A percentile compares a stretch with the other conserved stretches of the same genome.
These are phyloP conservation scores for Colletotrichum tofieldiae DNA, from an alignment of 2,329 filamentous ascomycete species.

Conservation along the genomic window DNA sequence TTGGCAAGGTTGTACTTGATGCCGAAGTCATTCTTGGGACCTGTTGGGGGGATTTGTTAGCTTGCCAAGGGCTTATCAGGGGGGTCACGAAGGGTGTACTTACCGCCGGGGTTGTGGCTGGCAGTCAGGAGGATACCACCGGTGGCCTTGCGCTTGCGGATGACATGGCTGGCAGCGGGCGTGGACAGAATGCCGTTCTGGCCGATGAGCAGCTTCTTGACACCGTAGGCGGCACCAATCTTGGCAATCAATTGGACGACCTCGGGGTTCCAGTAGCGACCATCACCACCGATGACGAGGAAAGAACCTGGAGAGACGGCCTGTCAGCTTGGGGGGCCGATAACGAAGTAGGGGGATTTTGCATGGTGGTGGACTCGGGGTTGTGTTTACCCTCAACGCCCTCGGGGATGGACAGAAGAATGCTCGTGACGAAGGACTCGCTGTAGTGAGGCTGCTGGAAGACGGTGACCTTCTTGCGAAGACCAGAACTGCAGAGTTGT, in stretches of 20 bases:
- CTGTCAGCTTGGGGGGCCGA: constrained; percentile 20
- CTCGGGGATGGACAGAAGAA: constrained; percentile 96
- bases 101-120: constrained; percentile 98
- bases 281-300: constrained; percentile 97
- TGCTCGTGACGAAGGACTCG: constrained; percentile 94
- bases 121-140: constrained; percentile 97
- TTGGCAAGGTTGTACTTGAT: constrained; percentile 99
- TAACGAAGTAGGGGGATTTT: constrained; percentile 21
- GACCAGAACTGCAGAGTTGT: constrained; percentile 80
- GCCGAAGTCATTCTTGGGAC: constrained; percentile 94
- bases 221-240: constrained; percentile 96
- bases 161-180: constrained; percentile 95
- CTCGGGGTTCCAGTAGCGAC: constrained; percentile 97
- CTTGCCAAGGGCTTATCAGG: neutral
- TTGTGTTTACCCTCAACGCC: constrained; percentile 78
- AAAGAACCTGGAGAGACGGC: constrained; percentile 70
- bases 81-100: constrained; percentile 51
- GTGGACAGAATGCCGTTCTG: constrained; percentile 98
- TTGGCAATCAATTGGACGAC: constrained; percentile 97
- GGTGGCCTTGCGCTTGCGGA: constrained; percentile 93
- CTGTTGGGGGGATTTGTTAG: constrained; percentile 60
- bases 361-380: neutral
- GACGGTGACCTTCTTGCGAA: constrained; percentile 98
- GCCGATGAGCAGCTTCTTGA: constrained; percentile 98
- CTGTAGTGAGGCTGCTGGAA: constrained; percentile 97